These are phyloP conservation scores for Phytophthora brassicae DNA, from an alignment of 352 stramenopile genomes.

Conservation along the genomic window DNA sequence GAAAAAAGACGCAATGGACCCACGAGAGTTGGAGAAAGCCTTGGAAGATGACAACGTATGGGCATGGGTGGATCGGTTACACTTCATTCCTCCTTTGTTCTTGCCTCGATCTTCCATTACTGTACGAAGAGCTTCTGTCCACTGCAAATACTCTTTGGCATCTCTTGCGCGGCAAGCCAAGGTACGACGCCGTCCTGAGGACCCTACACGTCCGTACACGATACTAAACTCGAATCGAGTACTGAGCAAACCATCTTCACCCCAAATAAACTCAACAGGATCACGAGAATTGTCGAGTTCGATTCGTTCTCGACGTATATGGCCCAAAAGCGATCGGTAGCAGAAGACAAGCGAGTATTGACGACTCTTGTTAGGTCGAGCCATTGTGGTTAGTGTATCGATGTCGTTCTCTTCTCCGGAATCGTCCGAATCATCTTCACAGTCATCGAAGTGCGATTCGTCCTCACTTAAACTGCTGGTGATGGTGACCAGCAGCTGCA, in stretches of 20 bases:
- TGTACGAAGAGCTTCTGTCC: slow-evolving; percentile 29
- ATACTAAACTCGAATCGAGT: slow-evolving; percentile 40
- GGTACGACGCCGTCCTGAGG: slow-evolving; percentile 17
- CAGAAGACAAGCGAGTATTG: slow-evolving; percentile 38
- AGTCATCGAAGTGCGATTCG: slow-evolving; percentile 27
- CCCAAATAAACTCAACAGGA: slow-evolving; percentile 24
- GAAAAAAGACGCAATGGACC: slow-evolving; percentile 16
- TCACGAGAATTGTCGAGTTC: slow-evolving; percentile 23
- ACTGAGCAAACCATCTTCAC: slow-evolving; percentile 28
- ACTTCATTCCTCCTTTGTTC: slow-evolving; percentile 10
- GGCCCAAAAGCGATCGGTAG: slow-evolving; percentile 31
- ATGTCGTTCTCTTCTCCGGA: slow-evolving; percentile 23
- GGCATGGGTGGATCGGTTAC: slow-evolving; percentile 14
- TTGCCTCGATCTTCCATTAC: slow-evolving; percentile 20
- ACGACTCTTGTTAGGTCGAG: slow-evolving; percentile 24
- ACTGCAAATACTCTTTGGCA: slow-evolving; percentile 36
- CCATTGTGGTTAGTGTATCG: slow-evolving; percentile 30
- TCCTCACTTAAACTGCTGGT: slow-evolving; percentile 24
- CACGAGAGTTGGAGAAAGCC: slow-evolving; percentile 15
- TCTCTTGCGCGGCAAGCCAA: slow-evolving; percentile 30
- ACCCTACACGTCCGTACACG: slow-evolving; percentile 19
- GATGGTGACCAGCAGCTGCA: slow-evolving; percentile 37
- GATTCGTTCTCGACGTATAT: slow-evolving; percentile 30
- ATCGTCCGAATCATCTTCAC: slow-evolving; percentile 28
- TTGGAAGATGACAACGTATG: slow-evolving; percentile 24